Percentiles rank a stretch among this genome's conserved stretches.
Evolutionary conservation across 306 rosid species (phyloP).

Genomic region (Oxytropis ochrocephala): DNA sequence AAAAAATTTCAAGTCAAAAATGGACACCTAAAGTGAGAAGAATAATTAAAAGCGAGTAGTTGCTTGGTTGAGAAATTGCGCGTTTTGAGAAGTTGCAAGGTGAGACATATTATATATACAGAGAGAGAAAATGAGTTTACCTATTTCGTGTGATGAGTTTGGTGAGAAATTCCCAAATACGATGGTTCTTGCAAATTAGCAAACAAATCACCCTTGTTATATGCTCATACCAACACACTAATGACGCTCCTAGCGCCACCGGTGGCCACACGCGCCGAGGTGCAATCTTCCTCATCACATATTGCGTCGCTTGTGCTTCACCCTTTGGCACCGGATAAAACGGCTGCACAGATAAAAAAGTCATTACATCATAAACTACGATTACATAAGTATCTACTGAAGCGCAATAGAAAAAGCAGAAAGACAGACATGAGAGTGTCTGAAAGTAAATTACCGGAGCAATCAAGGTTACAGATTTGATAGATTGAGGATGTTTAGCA

Average conservation of each 20-base stretch:
- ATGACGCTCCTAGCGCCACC: constrained; percentile 64
- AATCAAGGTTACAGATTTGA: constrained; percentile 80
- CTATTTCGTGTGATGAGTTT: constrained; percentile 78
- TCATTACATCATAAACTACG: not conserved
- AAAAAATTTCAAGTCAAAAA: not conserved
- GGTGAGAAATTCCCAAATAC: constrained; percentile 70
- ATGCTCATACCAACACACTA: constrained; percentile 94
- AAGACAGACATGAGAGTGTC: too few relatives aligned
- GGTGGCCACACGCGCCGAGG: constrained; percentile 93
- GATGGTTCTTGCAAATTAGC: constrained; percentile 86
- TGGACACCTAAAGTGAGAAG: constrained; percentile 12
- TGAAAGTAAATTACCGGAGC: constrained; percentile 57
- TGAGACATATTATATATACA: not conserved
- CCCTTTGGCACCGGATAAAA: constrained; percentile 55
- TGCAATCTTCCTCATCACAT: constrained; percentile 76
- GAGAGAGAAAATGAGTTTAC: constrained; percentile 20
- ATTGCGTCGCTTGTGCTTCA: constrained; percentile 52
- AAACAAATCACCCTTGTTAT: constrained; percentile 75
- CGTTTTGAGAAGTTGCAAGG: not conserved
- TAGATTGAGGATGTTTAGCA: constrained; percentile 56
- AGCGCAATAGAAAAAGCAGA: too few relatives aligned
- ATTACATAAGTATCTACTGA: not conserved
- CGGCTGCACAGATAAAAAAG: not conserved
- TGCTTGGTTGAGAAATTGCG: not conserved
- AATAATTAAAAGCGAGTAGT: not conserved